These are phyloP conservation scores for Leptographium radiaticola DNA, from an alignment of 2,329 filamentous ascomycete species.

Conservation along the genomic window DNA sequence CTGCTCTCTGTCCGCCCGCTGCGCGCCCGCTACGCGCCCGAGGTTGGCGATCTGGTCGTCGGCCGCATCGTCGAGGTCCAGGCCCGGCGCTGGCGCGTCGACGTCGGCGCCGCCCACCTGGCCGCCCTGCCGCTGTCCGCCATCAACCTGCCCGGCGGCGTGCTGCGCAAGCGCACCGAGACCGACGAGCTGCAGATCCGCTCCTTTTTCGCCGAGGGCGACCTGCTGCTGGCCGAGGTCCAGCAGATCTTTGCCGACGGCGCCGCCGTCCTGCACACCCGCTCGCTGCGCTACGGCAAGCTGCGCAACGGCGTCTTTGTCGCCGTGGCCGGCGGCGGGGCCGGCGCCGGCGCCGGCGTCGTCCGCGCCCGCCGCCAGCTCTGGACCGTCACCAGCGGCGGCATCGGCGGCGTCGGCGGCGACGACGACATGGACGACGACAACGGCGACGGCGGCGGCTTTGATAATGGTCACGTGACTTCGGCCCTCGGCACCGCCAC, in stretches of 20 bases:
- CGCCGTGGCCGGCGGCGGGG: constrained; percentile 65
- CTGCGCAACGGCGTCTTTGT: constrained; percentile 86
- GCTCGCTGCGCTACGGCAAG: constrained; percentile 88
- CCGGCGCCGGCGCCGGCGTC: constrained; percentile 75
- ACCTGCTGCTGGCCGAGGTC: constrained; percentile 87
- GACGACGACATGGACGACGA: constrained; percentile 75
- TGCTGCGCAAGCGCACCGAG: constrained; percentile 79
- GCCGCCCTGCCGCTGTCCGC: constrained; percentile 73
- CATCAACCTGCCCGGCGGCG: constrained; percentile 91
- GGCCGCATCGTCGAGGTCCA: constrained; percentile 94
- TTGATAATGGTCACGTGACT: constrained; percentile 43
- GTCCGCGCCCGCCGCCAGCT: constrained; percentile 75
- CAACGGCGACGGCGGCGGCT: constrained; percentile 43
- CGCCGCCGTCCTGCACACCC: constrained; percentile 75
- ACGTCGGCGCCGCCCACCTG: constrained; percentile 77
- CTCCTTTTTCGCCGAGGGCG: constrained; percentile 92
- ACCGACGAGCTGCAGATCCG: constrained; percentile 96
- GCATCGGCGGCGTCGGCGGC: constrained; percentile 32
- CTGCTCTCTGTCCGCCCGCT: constrained; percentile 83
- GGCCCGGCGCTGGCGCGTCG: constrained; percentile 83
- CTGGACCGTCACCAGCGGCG: constrained; percentile 57
- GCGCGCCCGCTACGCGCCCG: constrained; percentile 83
- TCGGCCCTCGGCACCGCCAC: constrained; percentile 7
- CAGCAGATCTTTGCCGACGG: constrained; percentile 81
- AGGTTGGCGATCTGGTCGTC: constrained; percentile 91